These are phyloP conservation scores for Sarocladium oryzae DNA, from an alignment of 2,329 filamentous ascomycete species.

Conservation along the genomic window DNA sequence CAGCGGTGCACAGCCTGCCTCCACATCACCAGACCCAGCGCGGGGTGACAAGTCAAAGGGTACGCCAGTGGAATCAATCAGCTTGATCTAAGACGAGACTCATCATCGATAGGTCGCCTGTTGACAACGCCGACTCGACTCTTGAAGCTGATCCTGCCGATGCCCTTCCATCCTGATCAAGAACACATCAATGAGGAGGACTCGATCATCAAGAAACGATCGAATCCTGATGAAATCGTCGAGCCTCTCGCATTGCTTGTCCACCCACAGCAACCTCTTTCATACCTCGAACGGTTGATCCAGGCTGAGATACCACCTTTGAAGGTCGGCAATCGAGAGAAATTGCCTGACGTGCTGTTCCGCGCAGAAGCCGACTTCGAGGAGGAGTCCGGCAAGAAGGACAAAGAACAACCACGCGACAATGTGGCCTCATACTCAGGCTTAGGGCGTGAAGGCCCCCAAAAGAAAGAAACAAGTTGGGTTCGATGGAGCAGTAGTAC, in stretches of 20 bases:
- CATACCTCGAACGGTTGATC: slow-evolving; percentile 82
- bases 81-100: neutral
- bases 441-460: slow-evolving; percentile 53
- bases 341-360: slow-evolving; percentile 70
- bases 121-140: slow-evolving; percentile 74
- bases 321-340: slow-evolving; percentile 56
- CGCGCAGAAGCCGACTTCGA: slow-evolving; percentile 68
- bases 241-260: slow-evolving; percentile 80
- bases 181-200: slow-evolving; percentile 35
- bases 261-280: slow-evolving; percentile 85
- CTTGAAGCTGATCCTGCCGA: slow-evolving; percentile 72
- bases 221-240: slow-evolving; percentile 32
- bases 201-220: slow-evolving; percentile 23
- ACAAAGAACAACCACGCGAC: slow-evolving; percentile 12
- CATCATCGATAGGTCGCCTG: slow-evolving; percentile 52
- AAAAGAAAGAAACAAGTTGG: slow-evolving; percentile 46
- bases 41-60: slow-evolving; percentile 25
- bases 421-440: slow-evolving; percentile 67
- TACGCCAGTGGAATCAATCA: slow-evolving; percentile 7
- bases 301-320: slow-evolving; percentile 77
- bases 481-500: slow-evolving; percentile 85
- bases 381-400: slow-evolving; percentile 31
- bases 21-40: slow-evolving; percentile 20
- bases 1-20: slow-evolving; percentile 34
- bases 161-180: slow-evolving; percentile 41